Conservation (phyloP, 2,329 filamentous ascomycete genomes). For the Pestalotiopsis sp. region DNA sequence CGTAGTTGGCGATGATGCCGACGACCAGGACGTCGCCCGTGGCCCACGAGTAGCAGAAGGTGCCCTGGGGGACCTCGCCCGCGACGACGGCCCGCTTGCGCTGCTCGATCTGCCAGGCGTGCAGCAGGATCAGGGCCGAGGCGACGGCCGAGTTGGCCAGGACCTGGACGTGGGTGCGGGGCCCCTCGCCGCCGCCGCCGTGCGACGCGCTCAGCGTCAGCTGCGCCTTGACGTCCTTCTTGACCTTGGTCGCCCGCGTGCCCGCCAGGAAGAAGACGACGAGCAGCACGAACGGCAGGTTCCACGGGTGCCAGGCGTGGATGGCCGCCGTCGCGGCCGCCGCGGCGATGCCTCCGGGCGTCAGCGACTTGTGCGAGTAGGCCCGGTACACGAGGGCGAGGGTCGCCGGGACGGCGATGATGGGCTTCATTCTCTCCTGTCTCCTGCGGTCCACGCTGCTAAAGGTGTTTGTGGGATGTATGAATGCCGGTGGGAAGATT, state of each 20-base stretch:
- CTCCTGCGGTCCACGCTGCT: no score
- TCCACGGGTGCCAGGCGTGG: slow-evolving; percentile 93
- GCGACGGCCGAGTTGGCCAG: slow-evolving; percentile 86
- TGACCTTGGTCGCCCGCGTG: slow-evolving; percentile 83
- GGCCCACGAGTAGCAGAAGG: slow-evolving; percentile 60
- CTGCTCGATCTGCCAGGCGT: slow-evolving; percentile 60
- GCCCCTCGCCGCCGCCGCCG: slow-evolving; percentile 74
- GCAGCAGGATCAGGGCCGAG: slow-evolving; percentile 63
- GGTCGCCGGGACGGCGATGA: slow-evolving; percentile 61
- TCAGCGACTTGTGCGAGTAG: slow-evolving; percentile 75
- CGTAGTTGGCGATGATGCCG: slow-evolving; percentile 81
- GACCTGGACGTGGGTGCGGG: slow-evolving; percentile 84
- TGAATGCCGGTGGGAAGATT: no score
- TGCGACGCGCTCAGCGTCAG: slow-evolving; percentile 80
- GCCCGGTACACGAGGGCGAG: slow-evolving; percentile 67
- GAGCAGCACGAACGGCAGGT: slow-evolving; percentile 83
- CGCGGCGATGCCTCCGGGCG: slow-evolving; percentile 71
- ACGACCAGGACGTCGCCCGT: slow-evolving; percentile 62
- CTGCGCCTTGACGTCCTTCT: slow-evolving; percentile 81
- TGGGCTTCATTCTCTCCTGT: slow-evolving; percentile 52
- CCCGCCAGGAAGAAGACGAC: slow-evolving; percentile 86
- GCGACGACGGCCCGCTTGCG: slow-evolving; percentile 44
- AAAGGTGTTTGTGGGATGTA: no score
- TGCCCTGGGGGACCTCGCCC: slow-evolving; percentile 32
- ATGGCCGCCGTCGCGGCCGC: slow-evolving; percentile 74